phyloP scores from a whole-genome alignment of 1,284 basidiomycete genomes.

The Cryptococcus sp. region DNA sequence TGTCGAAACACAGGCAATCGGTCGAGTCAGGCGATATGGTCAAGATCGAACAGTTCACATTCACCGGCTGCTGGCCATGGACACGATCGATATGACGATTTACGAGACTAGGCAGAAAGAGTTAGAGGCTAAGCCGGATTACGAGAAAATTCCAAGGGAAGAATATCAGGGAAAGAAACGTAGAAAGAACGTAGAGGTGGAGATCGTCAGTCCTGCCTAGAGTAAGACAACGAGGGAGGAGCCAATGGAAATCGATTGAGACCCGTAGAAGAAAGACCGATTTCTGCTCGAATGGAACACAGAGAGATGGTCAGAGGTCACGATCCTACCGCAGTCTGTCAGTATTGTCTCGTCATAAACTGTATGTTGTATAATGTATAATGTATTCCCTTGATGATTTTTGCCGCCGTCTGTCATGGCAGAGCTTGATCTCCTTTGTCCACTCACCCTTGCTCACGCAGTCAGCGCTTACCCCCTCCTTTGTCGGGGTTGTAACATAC shows the following conservation, averaged over 20 bases:
- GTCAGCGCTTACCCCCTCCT: too few species aligned
- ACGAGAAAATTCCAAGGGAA: constrained; percentile 25
- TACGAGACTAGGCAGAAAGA: constrained; percentile 24
- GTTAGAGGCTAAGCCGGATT: constrained; percentile 31
- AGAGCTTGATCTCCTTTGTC: too few species aligned
- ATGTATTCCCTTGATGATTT: too few species aligned
- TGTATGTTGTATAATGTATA: too few species aligned
- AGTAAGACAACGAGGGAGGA: neutral
- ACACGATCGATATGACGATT: constrained; percentile 83
- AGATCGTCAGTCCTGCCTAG: constrained; percentile 12
- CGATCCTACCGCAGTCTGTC: too few species aligned
- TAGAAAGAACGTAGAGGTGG: constrained; percentile 8
- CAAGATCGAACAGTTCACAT: constrained; percentile 75
- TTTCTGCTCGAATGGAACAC: too few species aligned
- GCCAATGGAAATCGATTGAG: constrained; percentile 5
- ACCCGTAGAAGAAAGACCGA: too few species aligned
- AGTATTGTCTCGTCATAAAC: too few species aligned
- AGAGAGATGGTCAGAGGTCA: too few species aligned
- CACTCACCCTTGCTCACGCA: too few species aligned
- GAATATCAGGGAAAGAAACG: constrained; percentile 21
- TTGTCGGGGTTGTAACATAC: too few species aligned
- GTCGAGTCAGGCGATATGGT: constrained; percentile 79
- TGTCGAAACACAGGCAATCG: constrained; percentile 84
- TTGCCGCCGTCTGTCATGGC: too few species aligned
- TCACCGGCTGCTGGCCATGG: constrained; percentile 71